Base-by-base conservation (phyloP, 2,329 filamentous ascomycete species). In the Diaporthe sp. region DNA sequence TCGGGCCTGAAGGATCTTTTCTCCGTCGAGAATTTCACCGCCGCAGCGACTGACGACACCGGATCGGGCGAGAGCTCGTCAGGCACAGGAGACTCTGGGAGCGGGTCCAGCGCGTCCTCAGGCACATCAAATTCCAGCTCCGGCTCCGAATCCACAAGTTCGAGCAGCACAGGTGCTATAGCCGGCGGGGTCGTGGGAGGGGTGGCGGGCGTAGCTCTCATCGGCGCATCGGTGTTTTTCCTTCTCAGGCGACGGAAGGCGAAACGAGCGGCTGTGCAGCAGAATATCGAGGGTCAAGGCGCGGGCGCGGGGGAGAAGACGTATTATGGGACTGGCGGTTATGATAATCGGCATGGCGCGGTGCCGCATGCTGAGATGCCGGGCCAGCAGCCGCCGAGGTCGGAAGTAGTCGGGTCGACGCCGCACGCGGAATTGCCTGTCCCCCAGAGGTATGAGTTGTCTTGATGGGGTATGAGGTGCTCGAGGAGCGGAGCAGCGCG, bases 11-110 rank as follows among this genome's bases (percentile, higher is more conserved):
- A 37, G 3, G 44, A 73, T 37, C 17, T 67, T 4, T 73, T 73
- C 44, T 12, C 71, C 47, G 44, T 73, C 17, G 31, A 68, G 31
- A 68, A 76, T 57, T 76, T 80, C 53, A 67, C 73, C 34, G 37
- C 55, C 6, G 31, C 47, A 7, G 58, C 49, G 12, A 67, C 58
- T 31, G 37, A 51, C n/a, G 51, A 55, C 44, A 63, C 58, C 4
- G 60, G 44, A 10, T 42, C 58, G 37, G 49, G 34, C 8, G 49
- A 37, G 17, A 44, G 57, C 20, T 25, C 65, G 4, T 53, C 47
- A 28, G 65, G 65, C 22, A n/a, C 55, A 6, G 13, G 22, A 37
- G 20, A 6, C 31, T 58, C 55, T 5, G 31, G 31, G 17, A 37
- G 31, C 9, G 55, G 4, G 7, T 58, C 55, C 9, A 10, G 13